These are phyloP conservation scores for Isoetes engelmannii DNA, from an alignment of 83 land plant species.

Conservation along the genomic window DNA sequence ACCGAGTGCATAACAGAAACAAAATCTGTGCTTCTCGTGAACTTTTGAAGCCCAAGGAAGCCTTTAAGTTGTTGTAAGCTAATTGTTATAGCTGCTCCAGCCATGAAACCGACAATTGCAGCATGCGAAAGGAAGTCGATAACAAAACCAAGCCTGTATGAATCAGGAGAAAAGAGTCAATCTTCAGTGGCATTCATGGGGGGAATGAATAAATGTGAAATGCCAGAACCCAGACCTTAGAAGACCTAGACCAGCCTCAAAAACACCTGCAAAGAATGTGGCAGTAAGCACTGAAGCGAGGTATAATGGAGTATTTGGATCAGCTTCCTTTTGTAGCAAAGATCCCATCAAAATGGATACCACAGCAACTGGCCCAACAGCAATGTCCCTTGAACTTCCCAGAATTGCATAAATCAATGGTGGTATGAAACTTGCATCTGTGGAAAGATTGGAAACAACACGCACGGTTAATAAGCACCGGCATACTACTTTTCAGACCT, in stretches of 20 bases:
- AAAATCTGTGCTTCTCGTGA: not conserved
- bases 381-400: constrained; percentile 76
- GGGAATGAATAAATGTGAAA: too few species aligned
- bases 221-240: constrained; percentile 1
- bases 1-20: constrained; percentile 2
- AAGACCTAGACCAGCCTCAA: constrained; percentile 55
- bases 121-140: constrained; percentile 21
- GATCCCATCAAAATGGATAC: constrained; percentile 65
- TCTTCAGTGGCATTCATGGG: too few species aligned
- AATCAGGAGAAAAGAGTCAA: not conserved
- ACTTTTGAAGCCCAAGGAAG: constrained; percentile 3
- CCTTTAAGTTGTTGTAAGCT: constrained; percentile 21
- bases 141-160: constrained; percentile 16
- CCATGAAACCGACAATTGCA: constrained; percentile 18
- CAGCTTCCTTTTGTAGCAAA: constrained; percentile 40
- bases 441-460: not conserved
- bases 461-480: not conserved
- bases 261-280: constrained; percentile 22
- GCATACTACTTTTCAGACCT: not conserved
- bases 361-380: constrained; percentile 85
- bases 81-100: constrained; percentile 20
- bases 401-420: constrained; percentile 65
- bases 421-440: constrained; percentile 76
- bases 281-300: constrained; percentile 37
- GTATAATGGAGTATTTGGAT: not conserved